These are phyloP conservation scores for Opeltia flavorubescens DNA, from an alignment of 495 filamentous ascomycete species.

Conservation along the genomic window DNA sequence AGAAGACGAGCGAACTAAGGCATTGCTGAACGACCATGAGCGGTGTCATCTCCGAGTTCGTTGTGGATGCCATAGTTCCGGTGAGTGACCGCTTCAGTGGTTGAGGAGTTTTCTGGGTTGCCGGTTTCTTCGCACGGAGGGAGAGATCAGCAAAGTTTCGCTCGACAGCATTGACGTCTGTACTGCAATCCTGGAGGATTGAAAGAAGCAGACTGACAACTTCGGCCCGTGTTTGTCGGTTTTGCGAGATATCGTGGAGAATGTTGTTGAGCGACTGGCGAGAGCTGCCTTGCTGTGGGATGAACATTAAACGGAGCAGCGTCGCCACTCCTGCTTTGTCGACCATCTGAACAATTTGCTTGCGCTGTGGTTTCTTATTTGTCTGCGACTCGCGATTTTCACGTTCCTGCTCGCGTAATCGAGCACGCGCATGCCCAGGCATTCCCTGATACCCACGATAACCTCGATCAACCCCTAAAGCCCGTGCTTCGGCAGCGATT, in stretches of 20 bases:
- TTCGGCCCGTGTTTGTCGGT: conserved; percentile 84
- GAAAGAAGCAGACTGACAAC: conserved; percentile 88
- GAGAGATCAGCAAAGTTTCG: conserved; percentile 88
- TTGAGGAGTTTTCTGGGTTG: conserved; percentile 64
- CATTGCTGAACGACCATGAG: conserved; percentile 94
- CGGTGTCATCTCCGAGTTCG: conserved; percentile 69
- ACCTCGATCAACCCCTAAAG: conserved; percentile 43
- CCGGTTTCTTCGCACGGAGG: conserved; percentile 71
- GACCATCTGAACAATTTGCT: conserved; percentile 83
- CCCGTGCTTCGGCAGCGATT: conserved; percentile 72
- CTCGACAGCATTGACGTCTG: conserved; percentile 85
- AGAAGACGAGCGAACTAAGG: conserved; percentile 61
- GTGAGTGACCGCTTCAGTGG: conserved; percentile 55
- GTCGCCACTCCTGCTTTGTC: conserved; percentile 94
- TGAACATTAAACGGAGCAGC: conserved; percentile 89
- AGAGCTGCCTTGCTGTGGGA: conserved; percentile 72
- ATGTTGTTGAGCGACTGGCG: conserved; percentile 71
- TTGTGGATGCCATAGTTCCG: conserved; percentile 38
- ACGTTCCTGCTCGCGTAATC: conserved; percentile 22
- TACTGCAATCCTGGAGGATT: conserved; percentile 91
- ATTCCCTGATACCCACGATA: conserved; percentile 47
- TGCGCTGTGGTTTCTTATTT: conserved; percentile 55
- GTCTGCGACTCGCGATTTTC: conserved; percentile 18
- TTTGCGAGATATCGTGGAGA: conserved; percentile 78
- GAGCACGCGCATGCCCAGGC: conserved; percentile 30